These are phyloP conservation scores for Pyrrhoderma lamaoense DNA, from an alignment of 1,284 basidiomycete species.

Conservation along the genomic window DNA sequence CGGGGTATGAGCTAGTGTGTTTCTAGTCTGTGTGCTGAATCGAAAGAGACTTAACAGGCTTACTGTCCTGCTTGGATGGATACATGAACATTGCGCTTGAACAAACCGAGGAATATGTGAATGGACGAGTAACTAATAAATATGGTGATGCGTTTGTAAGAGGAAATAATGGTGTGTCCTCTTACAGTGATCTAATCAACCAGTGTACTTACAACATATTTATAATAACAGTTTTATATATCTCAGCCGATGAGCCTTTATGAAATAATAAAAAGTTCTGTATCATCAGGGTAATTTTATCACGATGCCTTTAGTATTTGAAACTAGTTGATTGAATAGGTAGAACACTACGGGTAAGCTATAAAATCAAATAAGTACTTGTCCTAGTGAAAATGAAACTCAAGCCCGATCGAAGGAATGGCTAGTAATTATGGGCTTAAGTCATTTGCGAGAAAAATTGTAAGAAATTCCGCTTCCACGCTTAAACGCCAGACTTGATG, in stretches of 20 bases:
- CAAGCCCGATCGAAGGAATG: too few species aligned
- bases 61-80: slow-evolving; percentile 94
- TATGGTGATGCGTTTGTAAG: slow-evolving; percentile 95
- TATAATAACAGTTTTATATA: slow-evolving; percentile 32
- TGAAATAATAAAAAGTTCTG: slow-evolving; percentile 12
- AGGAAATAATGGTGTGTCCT: slow-evolving; percentile 89
- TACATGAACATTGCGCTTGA: slow-evolving; percentile 99
- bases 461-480: too few species aligned
- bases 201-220: slow-evolving; percentile 10
- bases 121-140: slow-evolving; percentile 76
- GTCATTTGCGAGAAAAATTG: too few species aligned
- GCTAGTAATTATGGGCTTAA: too few species aligned
- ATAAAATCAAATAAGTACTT: too few species aligned
- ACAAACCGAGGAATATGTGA: slow-evolving; percentile 92
- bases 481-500: slow-evolving; percentile 24
- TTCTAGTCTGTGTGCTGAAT: slow-evolving; percentile 14
- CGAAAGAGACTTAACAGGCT: slow-evolving; percentile 44
- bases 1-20: slow-evolving; percentile 49
- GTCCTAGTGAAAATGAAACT: too few species aligned
- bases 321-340: too few species aligned
- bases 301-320: too few species aligned
- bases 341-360: too few species aligned
- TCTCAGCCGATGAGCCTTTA: slow-evolving; percentile 36
- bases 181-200: neutral
- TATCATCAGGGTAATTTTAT: too few species aligned